Evolutionary conservation across 1,284 basidiomycete genomes (phyloP), one percentile per base, ranked within the genome.

Genomic region (Entoloma clypeatum): DNA sequence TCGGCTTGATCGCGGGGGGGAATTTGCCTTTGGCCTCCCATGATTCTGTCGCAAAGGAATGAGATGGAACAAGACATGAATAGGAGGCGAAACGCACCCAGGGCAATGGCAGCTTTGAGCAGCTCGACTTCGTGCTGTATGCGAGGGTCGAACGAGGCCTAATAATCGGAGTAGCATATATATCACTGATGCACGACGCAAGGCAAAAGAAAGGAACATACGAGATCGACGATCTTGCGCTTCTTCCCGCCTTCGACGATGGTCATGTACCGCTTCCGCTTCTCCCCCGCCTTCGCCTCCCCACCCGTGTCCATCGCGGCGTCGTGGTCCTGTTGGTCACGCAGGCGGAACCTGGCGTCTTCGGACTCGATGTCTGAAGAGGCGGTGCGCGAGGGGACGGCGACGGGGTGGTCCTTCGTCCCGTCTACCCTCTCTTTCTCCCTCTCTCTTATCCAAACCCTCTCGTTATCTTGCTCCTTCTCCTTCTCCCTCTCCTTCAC

Each of bases 11-110:
- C 3, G 66, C 57, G 0, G 84, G 82, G 5, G 93, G 93, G 68
- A 97, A 97, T 62, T 92, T 95, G 56, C 83, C 83, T 67, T 89
- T 92, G 44, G 72, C 66, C 29, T 79, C 77, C 81, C 84, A 88
- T 32, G 68, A 72, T 57, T 84, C 81, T 78, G 56, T 32, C 30
- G 4, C 28, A 5, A 5, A 7, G 25, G 14, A 23, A 14, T 16
- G 7, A 23, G n/a, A 38, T 19, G 19, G 5, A 5, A 26, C 2
- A 13, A 13, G 13, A 16, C 0, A 25, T 2, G 14, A 11, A 30
- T 23, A 21, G 22, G 17, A 32, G 13, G 16, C 19, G 21, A 7
- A 2, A 54, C 65, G 18, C 13, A 81, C 82, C 80, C 54, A 74
- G 71, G 9, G 69, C 68, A 19, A 88, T 79, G 19, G 77, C 74